Base-by-base conservation (phyloP, 768 basidiomycete genomes). In the Kwoniella pini region DNA sequence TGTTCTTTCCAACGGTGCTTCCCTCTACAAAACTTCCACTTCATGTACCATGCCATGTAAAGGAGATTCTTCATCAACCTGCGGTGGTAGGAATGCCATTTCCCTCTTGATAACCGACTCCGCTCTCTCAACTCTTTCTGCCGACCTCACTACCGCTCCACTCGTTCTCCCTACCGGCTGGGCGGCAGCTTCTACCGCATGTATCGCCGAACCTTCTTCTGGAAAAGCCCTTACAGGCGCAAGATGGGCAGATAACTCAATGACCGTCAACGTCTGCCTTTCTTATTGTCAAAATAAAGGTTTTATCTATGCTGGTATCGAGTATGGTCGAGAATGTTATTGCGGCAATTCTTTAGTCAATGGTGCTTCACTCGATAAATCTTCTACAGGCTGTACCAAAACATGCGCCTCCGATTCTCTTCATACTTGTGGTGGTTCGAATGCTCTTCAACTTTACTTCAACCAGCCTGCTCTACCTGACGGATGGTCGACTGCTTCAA, bases 1-100 rank as follows among this genome's bases (percentile, higher is more conserved):
- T 82, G 4, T 80, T 66, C 3, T 85, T 83, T 22, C 86, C 71
- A 57, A 90, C 80, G 33, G 83, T 80, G 73, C 69, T 30, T 60
- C 63, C 4, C 60, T 69, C 45, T n/a, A 13, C 42, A 54, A 38
- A 40, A 40, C 39, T 3, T 67, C 61, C 12, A 33, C 42, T 3
- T 17, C 42, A 42, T 62, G 61, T 38, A 67, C 33, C 30, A 55
- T 56, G 54, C 17, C 36, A 15, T 62, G 61, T 28, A 38, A 28
- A 9, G 61, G 57, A 9, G 44, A 52, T 40, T 48, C 38, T 7
- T 28, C 39, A 17, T 39, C 56, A 3, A 49, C 56, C 40, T 63
- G 65, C 38, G 65, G 61, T 28, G 61, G 65, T 38, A 28, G 57
- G 22, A 60, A 62, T 54, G 61, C 57, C 19, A 21, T 62, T 46